Evolutionary conservation across 2,329 filamentous ascomycete genomes (phyloP).

Genomic region (Penicillium sp.): DNA sequence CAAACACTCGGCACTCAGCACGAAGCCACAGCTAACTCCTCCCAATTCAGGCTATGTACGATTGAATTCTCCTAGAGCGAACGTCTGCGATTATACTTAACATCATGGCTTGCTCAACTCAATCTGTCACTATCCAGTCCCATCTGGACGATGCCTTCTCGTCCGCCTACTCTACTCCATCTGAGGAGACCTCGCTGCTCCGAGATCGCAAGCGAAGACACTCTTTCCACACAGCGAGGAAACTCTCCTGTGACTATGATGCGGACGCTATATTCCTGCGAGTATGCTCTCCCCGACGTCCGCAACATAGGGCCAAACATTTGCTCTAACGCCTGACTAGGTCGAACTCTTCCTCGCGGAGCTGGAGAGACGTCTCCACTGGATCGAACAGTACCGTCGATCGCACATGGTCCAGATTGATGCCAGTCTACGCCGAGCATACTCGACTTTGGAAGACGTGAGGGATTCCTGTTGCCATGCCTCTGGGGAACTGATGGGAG

Average conservation of each 20-base stretch:
- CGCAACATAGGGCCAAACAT: not conserved
- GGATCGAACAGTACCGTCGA: slow-evolving; percentile 86
- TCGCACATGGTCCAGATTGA: slow-evolving; percentile 81
- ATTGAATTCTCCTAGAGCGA: slow-evolving; percentile 17
- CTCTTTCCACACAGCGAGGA: slow-evolving; percentile 50
- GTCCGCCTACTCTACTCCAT: slow-evolving; percentile 35
- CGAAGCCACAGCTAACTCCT: slow-evolving; percentile 1
- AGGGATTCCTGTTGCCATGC: slow-evolving; percentile 86
- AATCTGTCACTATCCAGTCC: slow-evolving; percentile 47
- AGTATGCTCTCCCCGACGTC: slow-evolving; percentile 29
- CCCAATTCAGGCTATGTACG: slow-evolving; percentile 21
- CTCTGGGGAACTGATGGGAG: slow-evolving; percentile 87
- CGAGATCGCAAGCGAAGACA: slow-evolving; percentile 49
- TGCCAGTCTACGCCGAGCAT: slow-evolving; percentile 80
- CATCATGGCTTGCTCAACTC: slow-evolving; percentile 45
- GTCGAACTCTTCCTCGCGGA: slow-evolving; percentile 68
- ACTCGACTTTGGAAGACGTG: slow-evolving; percentile 83
- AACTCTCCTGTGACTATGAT: slow-evolving; percentile 50
- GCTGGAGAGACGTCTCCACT: slow-evolving; percentile 82
- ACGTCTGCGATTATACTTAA: slow-evolving; percentile 11
- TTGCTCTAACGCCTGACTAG: slow-evolving; percentile 29
- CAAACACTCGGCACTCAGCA: slow-evolving; percentile 6
- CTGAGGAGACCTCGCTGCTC: slow-evolving; percentile 40
- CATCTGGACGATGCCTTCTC: slow-evolving; percentile 34
- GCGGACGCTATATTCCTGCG: slow-evolving; percentile 51